Percentiles rank a stretch among this genome's conserved stretches.
Conservation (phyloP, 2,329 filamentous ascomycete genomes). For the Bipolaris gigantea region DNA sequence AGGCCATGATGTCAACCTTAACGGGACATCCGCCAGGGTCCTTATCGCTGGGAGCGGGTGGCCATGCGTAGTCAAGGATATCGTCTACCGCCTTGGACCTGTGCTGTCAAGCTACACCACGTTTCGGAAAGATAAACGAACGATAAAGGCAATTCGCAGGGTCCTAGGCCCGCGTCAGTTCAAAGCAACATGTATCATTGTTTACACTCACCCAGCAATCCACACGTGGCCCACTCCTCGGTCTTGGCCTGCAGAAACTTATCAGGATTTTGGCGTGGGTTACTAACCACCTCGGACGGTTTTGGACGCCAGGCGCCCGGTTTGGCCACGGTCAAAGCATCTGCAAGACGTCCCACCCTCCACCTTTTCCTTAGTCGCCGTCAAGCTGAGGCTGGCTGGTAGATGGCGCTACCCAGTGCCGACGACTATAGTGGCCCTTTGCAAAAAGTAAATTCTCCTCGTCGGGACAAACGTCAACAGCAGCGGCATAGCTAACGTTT, state of each 20-base stretch:
- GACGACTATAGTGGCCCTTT: background rate
- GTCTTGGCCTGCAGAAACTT: slow-evolving; percentile 3
- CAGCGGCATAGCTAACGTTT: slow-evolving; percentile 7
- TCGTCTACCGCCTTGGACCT: background rate
- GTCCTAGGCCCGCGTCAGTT: background rate
- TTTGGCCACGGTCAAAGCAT: background rate
- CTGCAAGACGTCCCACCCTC: background rate
- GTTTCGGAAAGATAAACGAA: background rate
- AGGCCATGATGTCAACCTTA: slow-evolving; percentile 7
- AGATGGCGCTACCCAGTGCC: slow-evolving; percentile 7
- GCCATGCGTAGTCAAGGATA: background rate
- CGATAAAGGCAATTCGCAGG: slow-evolving; percentile 2
- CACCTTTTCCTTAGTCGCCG: background rate
- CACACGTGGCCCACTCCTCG: background rate
- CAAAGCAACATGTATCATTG: background rate
- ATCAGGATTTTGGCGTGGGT: background rate
- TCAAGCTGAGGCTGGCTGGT: slow-evolving; percentile 5
- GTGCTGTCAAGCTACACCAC: background rate
- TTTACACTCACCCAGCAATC: background rate
- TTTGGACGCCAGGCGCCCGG: slow-evolving; percentile 4
- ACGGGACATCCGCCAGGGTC: slow-evolving; percentile 5
- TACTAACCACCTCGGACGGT: background rate
- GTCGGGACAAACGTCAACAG: slow-evolving; percentile 5
- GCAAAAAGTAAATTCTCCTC: slow-evolving; percentile 9
- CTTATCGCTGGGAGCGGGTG: slow-evolving; percentile 4